Conservation (phyloP, 2,329 filamentous ascomycete genomes). For the Pseudogymnoascus sp. region DNA sequence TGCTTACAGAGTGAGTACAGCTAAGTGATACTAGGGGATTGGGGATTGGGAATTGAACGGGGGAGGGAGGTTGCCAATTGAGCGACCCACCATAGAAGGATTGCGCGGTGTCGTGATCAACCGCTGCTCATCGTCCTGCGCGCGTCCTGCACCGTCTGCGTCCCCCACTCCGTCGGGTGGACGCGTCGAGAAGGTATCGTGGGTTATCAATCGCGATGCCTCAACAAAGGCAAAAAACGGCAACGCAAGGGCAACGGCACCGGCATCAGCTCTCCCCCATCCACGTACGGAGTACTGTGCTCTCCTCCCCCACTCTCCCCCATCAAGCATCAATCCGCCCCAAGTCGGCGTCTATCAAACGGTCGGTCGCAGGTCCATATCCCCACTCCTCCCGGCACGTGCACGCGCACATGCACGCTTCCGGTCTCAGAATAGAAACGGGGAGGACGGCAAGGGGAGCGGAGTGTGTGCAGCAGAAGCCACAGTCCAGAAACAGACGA, state of each 20-base stretch:
- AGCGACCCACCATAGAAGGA: background rate
- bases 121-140: background rate
- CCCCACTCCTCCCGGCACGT: background rate
- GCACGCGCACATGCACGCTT: background rate
- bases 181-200: too few relatives aligned
- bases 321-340: background rate
- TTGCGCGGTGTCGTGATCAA: background rate
- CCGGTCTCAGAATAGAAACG: background rate
- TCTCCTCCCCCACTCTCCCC: background rate
- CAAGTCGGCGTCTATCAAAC: background rate
- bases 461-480: too few relatives aligned
- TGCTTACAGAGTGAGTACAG: background rate
- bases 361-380: background rate
- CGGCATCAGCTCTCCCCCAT: background rate
- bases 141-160: background rate
- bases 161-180: background rate
- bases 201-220: too few relatives aligned
- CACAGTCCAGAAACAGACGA: too few relatives aligned
- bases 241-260: too few relatives aligned
- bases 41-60: too few relatives aligned
- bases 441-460: background rate
- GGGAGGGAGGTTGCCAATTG: background rate
- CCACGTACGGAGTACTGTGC: too few relatives aligned
- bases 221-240: too few relatives aligned
- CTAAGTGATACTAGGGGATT: too few relatives aligned